These are phyloP conservation scores for Fistulinella cinereoalba DNA, from an alignment of 1,284 basidiomycete species.

Conservation along the genomic window DNA sequence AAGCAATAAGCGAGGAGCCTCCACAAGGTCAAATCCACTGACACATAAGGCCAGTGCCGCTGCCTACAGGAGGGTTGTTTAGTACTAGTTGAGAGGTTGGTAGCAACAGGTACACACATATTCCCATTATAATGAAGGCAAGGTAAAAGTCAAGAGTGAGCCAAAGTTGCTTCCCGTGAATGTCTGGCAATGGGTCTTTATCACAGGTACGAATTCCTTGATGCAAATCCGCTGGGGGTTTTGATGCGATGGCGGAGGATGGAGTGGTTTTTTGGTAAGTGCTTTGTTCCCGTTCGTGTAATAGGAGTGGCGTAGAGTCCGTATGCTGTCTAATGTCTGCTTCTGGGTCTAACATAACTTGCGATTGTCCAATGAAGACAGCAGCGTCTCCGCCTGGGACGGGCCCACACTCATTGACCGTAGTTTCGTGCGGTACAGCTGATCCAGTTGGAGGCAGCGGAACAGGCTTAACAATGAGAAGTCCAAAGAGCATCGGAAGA, in stretches of 20 bases:
- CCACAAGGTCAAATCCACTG: constrained; percentile 25
- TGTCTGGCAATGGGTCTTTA: constrained; percentile 34
- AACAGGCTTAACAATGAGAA: constrained; percentile 59
- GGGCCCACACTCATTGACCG: constrained; percentile 9
- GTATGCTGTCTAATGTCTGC: constrained; percentile 2
- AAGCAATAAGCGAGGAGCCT: background rate
- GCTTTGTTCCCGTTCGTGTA: constrained; percentile 6
- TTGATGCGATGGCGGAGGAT: constrained; percentile 15
- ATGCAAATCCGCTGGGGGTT: constrained; percentile 1
- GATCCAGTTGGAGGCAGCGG: constrained; percentile 40
- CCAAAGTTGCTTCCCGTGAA: constrained; percentile 50
- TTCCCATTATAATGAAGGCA: constrained; percentile 65
- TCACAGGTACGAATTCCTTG: constrained; percentile 9
- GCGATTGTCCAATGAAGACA: constrained; percentile 28
- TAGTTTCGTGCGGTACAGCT: background rate
- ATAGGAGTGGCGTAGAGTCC: constrained; percentile 21
- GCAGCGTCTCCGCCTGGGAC: constrained; percentile 13
- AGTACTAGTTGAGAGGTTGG: background rate
- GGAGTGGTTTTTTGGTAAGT: constrained; percentile 7
- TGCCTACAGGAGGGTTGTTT: constrained; percentile 49
- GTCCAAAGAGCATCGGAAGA: constrained; percentile 65
- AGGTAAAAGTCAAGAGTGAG: constrained; percentile 69
- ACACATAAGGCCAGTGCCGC: constrained; percentile 90
- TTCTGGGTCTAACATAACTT: constrained; percentile 30
- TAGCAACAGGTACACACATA: constrained; percentile 51